Conservation (phyloP, 1,284 basidiomycete species). For the Pterulicium gracile region DNA sequence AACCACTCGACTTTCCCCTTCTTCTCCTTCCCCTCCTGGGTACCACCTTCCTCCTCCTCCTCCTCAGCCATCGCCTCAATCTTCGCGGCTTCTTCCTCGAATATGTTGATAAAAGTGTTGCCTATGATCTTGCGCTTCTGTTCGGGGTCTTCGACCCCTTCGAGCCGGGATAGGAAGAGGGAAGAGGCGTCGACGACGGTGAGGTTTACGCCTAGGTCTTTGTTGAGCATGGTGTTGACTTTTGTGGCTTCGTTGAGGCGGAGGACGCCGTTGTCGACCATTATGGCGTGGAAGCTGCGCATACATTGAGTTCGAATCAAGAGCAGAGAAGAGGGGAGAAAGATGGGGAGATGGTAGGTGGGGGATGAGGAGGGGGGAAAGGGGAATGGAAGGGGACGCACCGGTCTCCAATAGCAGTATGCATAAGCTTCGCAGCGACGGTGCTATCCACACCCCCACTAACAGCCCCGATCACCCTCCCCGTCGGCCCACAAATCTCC, state of each 20-base stretch:
- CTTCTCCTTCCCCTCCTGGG: constrained; percentile 55
- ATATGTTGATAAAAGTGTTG: constrained; percentile 98
- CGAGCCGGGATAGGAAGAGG: constrained; percentile 83
- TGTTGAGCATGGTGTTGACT: constrained; percentile 93
- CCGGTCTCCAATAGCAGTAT: constrained; percentile 98
- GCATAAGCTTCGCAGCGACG: constrained; percentile 98
- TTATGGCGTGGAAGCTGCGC: constrained; percentile 99
- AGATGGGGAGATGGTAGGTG: not conserved
- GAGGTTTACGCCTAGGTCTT: constrained; percentile 92
- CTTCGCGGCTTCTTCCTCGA: constrained; percentile 87
- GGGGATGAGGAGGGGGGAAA: too few relatives aligned
- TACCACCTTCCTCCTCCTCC: constrained; percentile 56
- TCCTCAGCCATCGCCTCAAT: constrained; percentile 81
- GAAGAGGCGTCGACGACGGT: constrained; percentile 95
- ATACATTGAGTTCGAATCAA: too few relatives aligned
- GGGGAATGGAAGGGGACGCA: constrained; percentile 20
- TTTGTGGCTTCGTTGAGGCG: constrained; percentile 87
- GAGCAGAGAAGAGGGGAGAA: not conserved
- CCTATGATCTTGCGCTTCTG: constrained; percentile 98
- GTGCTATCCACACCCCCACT: constrained; percentile 97
- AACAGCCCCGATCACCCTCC: constrained; percentile 96
- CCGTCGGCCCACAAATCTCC: constrained; percentile 90
- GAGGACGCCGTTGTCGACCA: constrained; percentile 99
- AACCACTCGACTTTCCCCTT: constrained; percentile 82
- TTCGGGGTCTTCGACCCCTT: constrained; percentile 93